These are phyloP conservation scores for Russula vinacea DNA, from an alignment of 768 basidiomycete species.

Conservation along the genomic window DNA sequence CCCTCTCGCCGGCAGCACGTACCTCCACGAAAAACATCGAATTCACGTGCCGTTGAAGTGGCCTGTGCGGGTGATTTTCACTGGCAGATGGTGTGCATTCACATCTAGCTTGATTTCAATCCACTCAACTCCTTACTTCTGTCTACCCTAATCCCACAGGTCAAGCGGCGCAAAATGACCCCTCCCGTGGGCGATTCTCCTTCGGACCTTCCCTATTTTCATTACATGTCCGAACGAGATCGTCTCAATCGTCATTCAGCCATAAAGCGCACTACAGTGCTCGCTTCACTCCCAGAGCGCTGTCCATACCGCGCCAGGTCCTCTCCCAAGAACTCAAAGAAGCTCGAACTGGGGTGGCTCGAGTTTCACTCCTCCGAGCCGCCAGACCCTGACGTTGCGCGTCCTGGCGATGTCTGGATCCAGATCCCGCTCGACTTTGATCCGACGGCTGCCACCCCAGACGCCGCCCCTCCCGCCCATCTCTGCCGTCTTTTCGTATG, in stretches of 20 bases:
- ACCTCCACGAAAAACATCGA: not conserved
- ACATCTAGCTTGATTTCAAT: not conserved
- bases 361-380: conserved; percentile 18
- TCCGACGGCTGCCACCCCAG: not conserved
- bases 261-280: conserved; percentile 1
- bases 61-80: not conserved
- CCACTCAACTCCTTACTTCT: not conserved
- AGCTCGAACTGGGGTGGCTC: conserved; percentile 18
- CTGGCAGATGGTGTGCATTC: conserved; percentile 2
- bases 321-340: conserved; percentile 5
- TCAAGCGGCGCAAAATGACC: conserved; percentile 1
- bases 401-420: conserved; percentile 22
- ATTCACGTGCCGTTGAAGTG: not conserved
- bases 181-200: not conserved
- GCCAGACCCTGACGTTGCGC: conserved; percentile 17
- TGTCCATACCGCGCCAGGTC: conserved; percentile 8
- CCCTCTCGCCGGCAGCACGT: not conserved
- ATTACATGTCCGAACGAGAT: conserved; percentile 13
- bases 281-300: conserved; percentile 3
- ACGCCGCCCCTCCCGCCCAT: not conserved
- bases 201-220: not conserved
- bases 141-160: not conserved
- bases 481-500: conserved; percentile 15
- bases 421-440: conserved; percentile 18
- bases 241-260: conserved; percentile 9